A percentile compares a stretch with the other conserved stretches of the same genome.
Evolutionary conservation across 768 basidiomycete genomes (phyloP).

Genomic region (Boletus tomentosulus): DNA sequence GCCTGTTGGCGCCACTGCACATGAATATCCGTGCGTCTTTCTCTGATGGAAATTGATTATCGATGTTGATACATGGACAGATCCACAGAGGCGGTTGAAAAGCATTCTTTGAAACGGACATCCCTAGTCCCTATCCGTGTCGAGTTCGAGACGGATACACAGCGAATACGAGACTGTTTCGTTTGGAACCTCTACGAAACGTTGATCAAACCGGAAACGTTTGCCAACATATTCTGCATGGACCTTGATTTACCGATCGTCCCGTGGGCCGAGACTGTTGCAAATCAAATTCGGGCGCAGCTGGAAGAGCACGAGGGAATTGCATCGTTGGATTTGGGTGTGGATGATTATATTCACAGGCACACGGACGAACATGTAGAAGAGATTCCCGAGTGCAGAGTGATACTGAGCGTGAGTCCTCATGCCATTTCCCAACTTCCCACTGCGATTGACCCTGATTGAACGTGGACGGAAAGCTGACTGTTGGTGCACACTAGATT

Average conservation of each 20-base stretch:
- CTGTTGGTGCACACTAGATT: constrained; percentile 50
- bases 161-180: constrained; percentile 91
- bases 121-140: constrained; percentile 88
- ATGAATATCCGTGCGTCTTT: constrained; percentile 69
- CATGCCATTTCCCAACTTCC: constrained; percentile 8
- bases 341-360: constrained; percentile 25
- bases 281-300: constrained; percentile 86
- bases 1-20: constrained; percentile 52
- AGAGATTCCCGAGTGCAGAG: constrained; percentile 73
- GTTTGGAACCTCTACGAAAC: constrained; percentile 92
- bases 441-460: constrained; percentile 10
- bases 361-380: constrained; percentile 47
- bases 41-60: constrained; percentile 1
- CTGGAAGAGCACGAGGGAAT: constrained; percentile 86
- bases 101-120: constrained; percentile 50
- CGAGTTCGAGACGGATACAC: constrained; percentile 90
- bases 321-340: constrained; percentile 69
- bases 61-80: constrained; percentile 37
- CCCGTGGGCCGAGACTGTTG: constrained; percentile 73
- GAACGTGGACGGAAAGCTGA: constrained; percentile 16
- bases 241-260: constrained; percentile 75
- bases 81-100: constrained; percentile 57
- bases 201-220: constrained; percentile 79
- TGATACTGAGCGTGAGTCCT: constrained; percentile 67
- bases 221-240: constrained; percentile 81